A percentile compares a stretch with the other conserved stretches of the same genome.
phyloP scores from a whole-genome alignment of 2,329 filamentous ascomycete genomes.

The Stemphylium lycopersici region DNA sequence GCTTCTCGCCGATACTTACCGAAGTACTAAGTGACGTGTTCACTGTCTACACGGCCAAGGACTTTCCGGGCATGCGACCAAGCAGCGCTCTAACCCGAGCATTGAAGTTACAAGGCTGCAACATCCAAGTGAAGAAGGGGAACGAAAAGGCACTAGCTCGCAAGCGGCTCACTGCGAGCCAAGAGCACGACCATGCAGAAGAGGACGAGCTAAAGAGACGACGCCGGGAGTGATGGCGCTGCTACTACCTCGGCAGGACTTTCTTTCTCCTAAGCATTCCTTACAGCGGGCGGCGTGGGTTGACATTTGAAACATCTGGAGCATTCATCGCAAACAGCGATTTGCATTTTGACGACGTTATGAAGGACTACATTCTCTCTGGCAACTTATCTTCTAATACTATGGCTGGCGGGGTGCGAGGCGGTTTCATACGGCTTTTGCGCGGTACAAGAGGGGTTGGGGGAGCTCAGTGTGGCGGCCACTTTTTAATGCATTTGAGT shows the following conservation, averaged over 20 bases:
- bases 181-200: slow-evolving; percentile 51
- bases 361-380: slow-evolving; percentile 29
- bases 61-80: slow-evolving; percentile 83
- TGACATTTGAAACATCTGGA: slow-evolving; percentile 41
- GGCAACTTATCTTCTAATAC: slow-evolving; percentile 22
- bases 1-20: slow-evolving; percentile 56
- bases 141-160: slow-evolving; percentile 66
- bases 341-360: slow-evolving; percentile 46
- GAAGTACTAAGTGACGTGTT: slow-evolving; percentile 72
- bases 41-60: slow-evolving; percentile 81
- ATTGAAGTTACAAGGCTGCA: slow-evolving; percentile 78
- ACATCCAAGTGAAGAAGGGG: slow-evolving; percentile 86
- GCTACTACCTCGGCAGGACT: background rate
- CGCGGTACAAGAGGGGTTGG: slow-evolving; percentile 5
- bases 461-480: slow-evolving; percentile 12
- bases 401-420: slow-evolving; percentile 13
- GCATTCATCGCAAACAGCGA: slow-evolving; percentile 40
- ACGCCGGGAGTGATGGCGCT: slow-evolving; percentile 41
- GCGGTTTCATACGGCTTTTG: slow-evolving; percentile 8
- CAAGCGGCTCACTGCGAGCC: slow-evolving; percentile 46
- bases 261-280: slow-evolving; percentile 22
- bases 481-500: slow-evolving; percentile 40
- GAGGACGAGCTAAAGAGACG: slow-evolving; percentile 46
- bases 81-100: slow-evolving; percentile 76
- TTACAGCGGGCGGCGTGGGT: slow-evolving; percentile 33